Evolutionary conservation across 2,329 filamentous ascomycete species (phyloP).

Genomic region (Diplodia corticola): DNA sequence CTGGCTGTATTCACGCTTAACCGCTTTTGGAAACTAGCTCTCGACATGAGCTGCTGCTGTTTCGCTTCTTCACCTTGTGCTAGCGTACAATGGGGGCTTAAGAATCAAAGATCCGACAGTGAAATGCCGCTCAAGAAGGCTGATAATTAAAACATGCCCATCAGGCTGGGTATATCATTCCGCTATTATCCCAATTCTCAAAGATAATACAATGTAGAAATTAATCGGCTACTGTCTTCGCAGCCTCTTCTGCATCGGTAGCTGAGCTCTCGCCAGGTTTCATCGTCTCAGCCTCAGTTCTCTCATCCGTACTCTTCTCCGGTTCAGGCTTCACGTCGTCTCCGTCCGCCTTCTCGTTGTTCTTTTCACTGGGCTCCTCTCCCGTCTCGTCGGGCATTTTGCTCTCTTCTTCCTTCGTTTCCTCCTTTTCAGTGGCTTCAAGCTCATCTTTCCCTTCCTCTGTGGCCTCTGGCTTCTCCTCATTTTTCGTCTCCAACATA

Average conservation of each 20-base stretch:
- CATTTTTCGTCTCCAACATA: slow-evolving; percentile 7
- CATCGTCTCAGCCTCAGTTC: neutral
- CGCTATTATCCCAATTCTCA: neutral
- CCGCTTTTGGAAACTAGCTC: slow-evolving; percentile 11
- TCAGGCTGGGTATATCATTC: slow-evolving; percentile 20
- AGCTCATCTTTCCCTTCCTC: neutral
- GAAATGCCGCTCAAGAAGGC: neutral
- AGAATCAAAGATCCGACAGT: too few species aligned
- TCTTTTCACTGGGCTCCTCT: slow-evolving; percentile 28
- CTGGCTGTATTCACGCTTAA: slow-evolving; percentile 12
- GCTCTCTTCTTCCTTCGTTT: slow-evolving; percentile 23
- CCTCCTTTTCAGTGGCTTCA: neutral
- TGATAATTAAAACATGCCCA: slow-evolving; percentile 4
- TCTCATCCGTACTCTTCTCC: slow-evolving; percentile 25
- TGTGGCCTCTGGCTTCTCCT: neutral
- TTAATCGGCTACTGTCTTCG: slow-evolving; percentile 19
- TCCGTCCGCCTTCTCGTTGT: slow-evolving; percentile 27
- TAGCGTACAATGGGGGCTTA: neutral
- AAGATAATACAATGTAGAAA: neutral
- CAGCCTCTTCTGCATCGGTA: slow-evolving; percentile 1
- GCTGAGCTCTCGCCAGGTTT: slow-evolving; percentile 5
- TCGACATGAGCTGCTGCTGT: neutral
- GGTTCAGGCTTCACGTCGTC: slow-evolving; percentile 29
- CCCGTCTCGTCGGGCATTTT: slow-evolving; percentile 27
- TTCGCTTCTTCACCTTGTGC: neutral